Conservation (phyloP, 768 basidiomycete genomes). For the Gymnopilus dilepis region DNA sequence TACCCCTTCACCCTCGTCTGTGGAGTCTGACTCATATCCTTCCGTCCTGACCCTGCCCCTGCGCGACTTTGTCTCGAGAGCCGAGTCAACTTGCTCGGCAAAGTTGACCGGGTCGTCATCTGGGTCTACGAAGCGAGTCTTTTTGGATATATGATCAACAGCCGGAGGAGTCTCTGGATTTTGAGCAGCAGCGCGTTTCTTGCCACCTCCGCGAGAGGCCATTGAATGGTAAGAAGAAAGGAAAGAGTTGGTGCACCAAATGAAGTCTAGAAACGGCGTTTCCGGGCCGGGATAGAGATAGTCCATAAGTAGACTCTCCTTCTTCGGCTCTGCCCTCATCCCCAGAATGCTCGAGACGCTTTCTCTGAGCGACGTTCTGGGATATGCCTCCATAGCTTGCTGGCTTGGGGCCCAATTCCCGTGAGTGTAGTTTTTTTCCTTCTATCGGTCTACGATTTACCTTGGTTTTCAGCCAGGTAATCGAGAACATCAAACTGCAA, state of each 20-base stretch:
- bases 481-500: constrained; percentile 75
- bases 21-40: constrained; percentile 93
- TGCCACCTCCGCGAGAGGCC: constrained; percentile 32
- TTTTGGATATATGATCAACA: constrained; percentile 52
- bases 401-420: constrained; percentile 92
- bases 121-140: constrained; percentile 81
- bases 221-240: neutral
- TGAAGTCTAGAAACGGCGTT: neutral
- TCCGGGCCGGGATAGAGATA: constrained; percentile 9
- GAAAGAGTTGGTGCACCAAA: neutral
- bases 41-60: constrained; percentile 82
- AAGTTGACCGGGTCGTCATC: constrained; percentile 77
- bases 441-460: constrained; percentile 8
- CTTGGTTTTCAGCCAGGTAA: constrained; percentile 64
- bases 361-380: constrained; percentile 65
- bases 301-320: constrained; percentile 20
- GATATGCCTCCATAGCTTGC: constrained; percentile 72
- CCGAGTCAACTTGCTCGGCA: constrained; percentile 76
- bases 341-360: constrained; percentile 34
- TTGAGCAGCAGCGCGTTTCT: constrained; percentile 41
- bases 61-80: constrained; percentile 71
- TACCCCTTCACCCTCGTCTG: constrained; percentile 94
- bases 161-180: constrained; percentile 36
- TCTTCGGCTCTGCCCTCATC: constrained; percentile 25
- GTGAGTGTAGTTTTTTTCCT: constrained; percentile 50